phyloP scores from a whole-genome alignment of 2,329 filamentous ascomycete species.

The Calcarisporium arbuscula region DNA sequence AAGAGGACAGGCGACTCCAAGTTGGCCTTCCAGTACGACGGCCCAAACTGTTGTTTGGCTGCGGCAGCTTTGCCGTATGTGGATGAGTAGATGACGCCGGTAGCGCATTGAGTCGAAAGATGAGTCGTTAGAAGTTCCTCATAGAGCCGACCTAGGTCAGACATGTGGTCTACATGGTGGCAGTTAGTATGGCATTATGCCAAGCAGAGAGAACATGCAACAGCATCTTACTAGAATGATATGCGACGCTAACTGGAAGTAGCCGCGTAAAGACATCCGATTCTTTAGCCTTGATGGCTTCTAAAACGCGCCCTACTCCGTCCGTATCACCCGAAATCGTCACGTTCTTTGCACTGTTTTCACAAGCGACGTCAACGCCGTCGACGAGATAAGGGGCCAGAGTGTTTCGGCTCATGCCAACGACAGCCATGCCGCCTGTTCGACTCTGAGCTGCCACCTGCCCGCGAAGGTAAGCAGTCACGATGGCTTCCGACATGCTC shows the following conservation, averaged over 20 bases:
- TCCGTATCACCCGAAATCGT: conserved; percentile 4
- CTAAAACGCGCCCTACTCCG: too few species aligned
- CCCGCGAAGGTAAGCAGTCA: conserved; percentile 39
- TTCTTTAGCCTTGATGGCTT: too few species aligned
- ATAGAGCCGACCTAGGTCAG: background rate
- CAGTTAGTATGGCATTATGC: too few species aligned
- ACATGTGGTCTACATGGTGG: background rate
- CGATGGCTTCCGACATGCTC: conserved; percentile 33
- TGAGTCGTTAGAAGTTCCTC: background rate
- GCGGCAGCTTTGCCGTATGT: background rate
- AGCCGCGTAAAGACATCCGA: too few species aligned
- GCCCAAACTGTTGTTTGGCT: background rate
- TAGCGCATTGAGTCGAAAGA: background rate
- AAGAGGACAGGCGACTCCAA: background rate
- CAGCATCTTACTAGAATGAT: too few species aligned
- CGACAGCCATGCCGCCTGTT: conserved; percentile 2
- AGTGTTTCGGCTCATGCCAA: conserved; percentile 3
- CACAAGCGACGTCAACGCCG: conserved; percentile 2
- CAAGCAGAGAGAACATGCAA: too few species aligned
- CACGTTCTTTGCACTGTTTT: conserved; percentile 6
- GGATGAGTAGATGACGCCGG: background rate
- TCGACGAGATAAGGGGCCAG: background rate
- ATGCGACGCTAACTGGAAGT: too few species aligned
- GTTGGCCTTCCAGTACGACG: background rate
- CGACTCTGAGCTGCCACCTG: conserved; percentile 10